These are phyloP conservation scores for Rhododendron henanense DNA, from an alignment of 148 eudicot genomes.

Conservation along the genomic window DNA sequence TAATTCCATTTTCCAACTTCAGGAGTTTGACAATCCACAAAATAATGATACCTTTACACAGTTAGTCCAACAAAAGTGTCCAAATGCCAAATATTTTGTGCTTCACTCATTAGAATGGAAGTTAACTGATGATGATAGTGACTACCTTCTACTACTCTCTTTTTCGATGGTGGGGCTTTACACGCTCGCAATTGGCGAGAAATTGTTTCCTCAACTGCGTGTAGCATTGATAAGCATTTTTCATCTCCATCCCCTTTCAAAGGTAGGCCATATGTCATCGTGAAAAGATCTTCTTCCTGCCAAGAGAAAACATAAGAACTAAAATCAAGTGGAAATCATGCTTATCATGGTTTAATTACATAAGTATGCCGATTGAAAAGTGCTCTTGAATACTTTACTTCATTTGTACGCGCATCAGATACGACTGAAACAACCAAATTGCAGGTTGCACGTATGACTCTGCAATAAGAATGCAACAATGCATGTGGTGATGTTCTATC, in stretches of 20 bases:
- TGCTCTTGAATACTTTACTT: slow-evolving; percentile 70
- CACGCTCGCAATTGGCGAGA: slow-evolving; percentile 87
- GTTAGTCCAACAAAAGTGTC: neutral
- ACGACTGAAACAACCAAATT: slow-evolving; percentile 84
- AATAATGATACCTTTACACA: neutral
- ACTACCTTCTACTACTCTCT: slow-evolving; percentile 71
- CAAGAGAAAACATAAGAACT: slow-evolving; percentile 17
- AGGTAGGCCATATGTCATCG: slow-evolving; percentile 86
- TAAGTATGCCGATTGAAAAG: slow-evolving; percentile 16
- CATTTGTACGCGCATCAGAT: slow-evolving; percentile 93
- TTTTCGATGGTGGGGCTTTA: slow-evolving; percentile 67
- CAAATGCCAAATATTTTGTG: neutral
- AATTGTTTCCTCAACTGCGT: slow-evolving; percentile 91
- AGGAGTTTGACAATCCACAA: neutral
- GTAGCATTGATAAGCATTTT: slow-evolving; percentile 64
- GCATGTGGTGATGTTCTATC: slow-evolving; percentile 84
- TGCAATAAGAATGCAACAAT: slow-evolving; percentile 76
- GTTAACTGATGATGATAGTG: neutral
- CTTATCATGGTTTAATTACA: neutral
- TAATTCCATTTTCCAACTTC: neutral
- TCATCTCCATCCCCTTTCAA: slow-evolving; percentile 86
- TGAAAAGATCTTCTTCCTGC: slow-evolving; percentile 93
- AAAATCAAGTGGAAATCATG: slow-evolving; percentile 7
- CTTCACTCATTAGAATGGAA: neutral
- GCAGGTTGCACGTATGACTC: slow-evolving; percentile 76